Evolutionary conservation across 129 eudicot species (phyloP).

Genomic region (Pseudognaphalium luteoalbum): DNA sequence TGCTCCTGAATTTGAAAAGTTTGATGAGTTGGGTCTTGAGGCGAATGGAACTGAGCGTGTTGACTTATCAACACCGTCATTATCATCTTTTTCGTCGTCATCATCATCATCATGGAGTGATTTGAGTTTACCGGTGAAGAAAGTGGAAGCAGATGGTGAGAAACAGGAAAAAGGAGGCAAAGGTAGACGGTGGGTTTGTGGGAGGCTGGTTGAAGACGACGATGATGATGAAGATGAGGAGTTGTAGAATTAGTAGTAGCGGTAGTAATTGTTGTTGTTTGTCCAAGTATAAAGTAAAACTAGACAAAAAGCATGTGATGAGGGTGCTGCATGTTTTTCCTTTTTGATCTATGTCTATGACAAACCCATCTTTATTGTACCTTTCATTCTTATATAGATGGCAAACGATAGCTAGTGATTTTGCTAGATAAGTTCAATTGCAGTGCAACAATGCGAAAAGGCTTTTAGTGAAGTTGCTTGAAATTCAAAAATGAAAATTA

Average conservation of each 20-base stretch:
- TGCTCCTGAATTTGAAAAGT: constrained; percentile 20
- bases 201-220: constrained; percentile 66
- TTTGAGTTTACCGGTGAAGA: constrained; percentile 24
- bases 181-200: constrained; percentile 86
- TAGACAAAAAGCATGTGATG: constrained; percentile 28
- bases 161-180: constrained; percentile 29
- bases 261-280: constrained; percentile 22
- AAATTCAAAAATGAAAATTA: too few species aligned
- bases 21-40: constrained; percentile 25
- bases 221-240: not conserved
- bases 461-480: not conserved
- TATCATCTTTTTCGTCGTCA: not conserved
- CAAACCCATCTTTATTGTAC: not conserved
- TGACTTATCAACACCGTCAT: constrained; percentile 3
- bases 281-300: constrained; percentile 24
- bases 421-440: not conserved
- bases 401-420: constrained; percentile 5
- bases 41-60: constrained; percentile 32
- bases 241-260: constrained; percentile 7
- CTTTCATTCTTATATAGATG: constrained; percentile 4
- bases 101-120: constrained; percentile 22
- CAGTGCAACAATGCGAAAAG: not conserved
- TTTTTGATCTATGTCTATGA: constrained; percentile 26
- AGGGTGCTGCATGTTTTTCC: constrained; percentile 16
- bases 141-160: constrained; percentile 29